A percentile compares a stretch with the other conserved stretches of the same genome.
phyloP scores from a whole-genome alignment of 768 basidiomycete species.

The Phlegmacium glaucopus region DNA sequence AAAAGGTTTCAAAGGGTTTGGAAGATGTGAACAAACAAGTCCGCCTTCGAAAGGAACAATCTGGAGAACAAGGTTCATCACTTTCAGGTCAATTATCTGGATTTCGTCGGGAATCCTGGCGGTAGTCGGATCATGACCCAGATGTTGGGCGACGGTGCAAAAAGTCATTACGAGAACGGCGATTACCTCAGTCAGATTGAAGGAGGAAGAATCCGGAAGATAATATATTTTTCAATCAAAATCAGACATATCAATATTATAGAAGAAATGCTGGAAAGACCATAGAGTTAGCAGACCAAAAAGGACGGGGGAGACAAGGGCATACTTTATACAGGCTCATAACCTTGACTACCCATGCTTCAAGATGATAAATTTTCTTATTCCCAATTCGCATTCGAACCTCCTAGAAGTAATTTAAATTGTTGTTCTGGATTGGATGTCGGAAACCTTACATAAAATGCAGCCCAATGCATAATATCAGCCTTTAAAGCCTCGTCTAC shows the following conservation, averaged over 20 bases:
- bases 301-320: background rate
- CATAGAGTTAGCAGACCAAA: conserved; percentile 2
- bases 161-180: background rate
- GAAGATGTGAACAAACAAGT: too few species aligned
- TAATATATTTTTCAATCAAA: conserved; percentile 41
- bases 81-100: background rate
- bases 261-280: conserved; percentile 52
- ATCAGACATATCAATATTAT: conserved; percentile 55
- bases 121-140: too few species aligned
- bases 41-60: too few species aligned
- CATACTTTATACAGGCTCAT: conserved; percentile 87
- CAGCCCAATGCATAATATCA: conserved; percentile 97
- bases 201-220: background rate
- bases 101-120: background rate
- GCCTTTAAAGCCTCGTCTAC: conserved; percentile 90
- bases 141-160: too few species aligned
- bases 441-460: conserved; percentile 72
- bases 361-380: conserved; percentile 92
- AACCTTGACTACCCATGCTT: conserved; percentile 95
- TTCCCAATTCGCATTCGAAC: conserved; percentile 90
- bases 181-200: background rate
- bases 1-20: too few species aligned
- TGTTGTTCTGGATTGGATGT: background rate
- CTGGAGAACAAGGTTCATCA: too few species aligned
- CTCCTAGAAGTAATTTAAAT: conserved; percentile 52